phyloP scores from a whole-genome alignment of 306 rosid species.

The Medicago arabica region DNA sequence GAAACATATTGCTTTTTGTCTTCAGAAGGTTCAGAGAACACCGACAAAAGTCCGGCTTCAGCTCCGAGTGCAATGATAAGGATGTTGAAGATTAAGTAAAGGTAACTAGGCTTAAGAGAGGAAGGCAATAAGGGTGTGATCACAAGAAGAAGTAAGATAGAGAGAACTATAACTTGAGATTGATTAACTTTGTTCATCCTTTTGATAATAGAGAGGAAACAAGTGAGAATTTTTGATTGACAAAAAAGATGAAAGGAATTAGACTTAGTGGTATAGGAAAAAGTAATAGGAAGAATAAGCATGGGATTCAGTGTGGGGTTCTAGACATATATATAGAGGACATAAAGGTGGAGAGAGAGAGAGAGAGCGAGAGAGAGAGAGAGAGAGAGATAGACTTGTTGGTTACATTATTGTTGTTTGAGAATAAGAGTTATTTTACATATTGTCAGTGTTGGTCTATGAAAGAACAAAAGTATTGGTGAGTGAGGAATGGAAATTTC shows the following conservation, averaged over 20 bases:
- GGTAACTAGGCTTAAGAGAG: conserved; percentile 57
- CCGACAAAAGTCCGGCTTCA: conserved; percentile 75
- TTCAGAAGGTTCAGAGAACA: conserved; percentile 53
- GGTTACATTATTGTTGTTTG: neutral
- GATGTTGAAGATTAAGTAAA: conserved; percentile 69
- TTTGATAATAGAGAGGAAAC: conserved; percentile 18
- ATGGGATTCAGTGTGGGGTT: conserved; percentile 36
- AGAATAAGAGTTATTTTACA: neutral
- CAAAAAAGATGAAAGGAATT: conserved; percentile 19
- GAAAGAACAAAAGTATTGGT: conserved; percentile 8
- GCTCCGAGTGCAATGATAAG: conserved; percentile 75
- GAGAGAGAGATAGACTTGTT: neutral
- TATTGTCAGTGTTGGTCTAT: neutral
- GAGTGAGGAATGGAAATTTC: neutral
- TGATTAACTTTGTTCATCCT: conserved; percentile 57
- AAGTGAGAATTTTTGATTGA: conserved; percentile 25
- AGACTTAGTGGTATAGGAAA: conserved; percentile 4
- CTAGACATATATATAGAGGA: conserved; percentile 50
- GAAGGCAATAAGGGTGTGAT: conserved; percentile 73
- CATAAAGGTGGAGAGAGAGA: neutral
- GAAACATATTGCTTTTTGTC: conserved; percentile 43
- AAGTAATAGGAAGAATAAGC: conserved; percentile 30
- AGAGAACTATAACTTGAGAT: conserved; percentile 61
- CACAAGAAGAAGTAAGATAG: conserved; percentile 54
- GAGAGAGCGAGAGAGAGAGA: neutral